phyloP scores from a whole-genome alignment of 805 yeast species.

The Zygoascus ofunaensis region DNA sequence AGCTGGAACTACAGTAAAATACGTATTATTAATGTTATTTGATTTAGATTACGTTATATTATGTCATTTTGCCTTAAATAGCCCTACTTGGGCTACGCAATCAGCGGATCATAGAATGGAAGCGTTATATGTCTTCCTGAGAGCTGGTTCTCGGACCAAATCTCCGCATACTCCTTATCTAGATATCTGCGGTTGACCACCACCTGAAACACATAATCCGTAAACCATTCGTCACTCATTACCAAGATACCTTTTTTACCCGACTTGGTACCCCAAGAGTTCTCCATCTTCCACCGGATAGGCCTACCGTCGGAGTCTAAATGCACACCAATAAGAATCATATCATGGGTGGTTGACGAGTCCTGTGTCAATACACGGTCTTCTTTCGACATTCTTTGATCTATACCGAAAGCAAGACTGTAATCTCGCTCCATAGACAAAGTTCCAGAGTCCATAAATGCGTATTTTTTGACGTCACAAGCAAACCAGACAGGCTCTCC shows the following conservation, averaged over 20 bases:
- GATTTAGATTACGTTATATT: too few species aligned
- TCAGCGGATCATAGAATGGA: background rate
- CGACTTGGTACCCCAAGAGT: conserved; percentile 64
- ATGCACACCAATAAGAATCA: conserved; percentile 77
- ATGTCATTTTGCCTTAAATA: too few species aligned
- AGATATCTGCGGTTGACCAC: conserved; percentile 49
- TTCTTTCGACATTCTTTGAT: conserved; percentile 45
- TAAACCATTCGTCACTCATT: conserved; percentile 65
- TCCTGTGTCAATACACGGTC: conserved; percentile 61
- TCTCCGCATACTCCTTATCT: conserved; percentile 22
- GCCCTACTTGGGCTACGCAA: too few species aligned
- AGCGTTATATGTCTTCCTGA: background rate
- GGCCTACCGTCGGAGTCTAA: conserved; percentile 46
- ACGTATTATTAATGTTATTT: too few species aligned
- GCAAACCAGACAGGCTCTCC: conserved; percentile 84
- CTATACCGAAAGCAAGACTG: conserved; percentile 39
- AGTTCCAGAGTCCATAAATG: conserved; percentile 53
- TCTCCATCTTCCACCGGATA: conserved; percentile 61
- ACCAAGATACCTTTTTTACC: conserved; percentile 60
- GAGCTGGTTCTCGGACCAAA: background rate
- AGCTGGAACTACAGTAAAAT: too few species aligned
- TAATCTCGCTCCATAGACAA: conserved; percentile 67
- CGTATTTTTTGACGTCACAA: conserved; percentile 76
- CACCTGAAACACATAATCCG: conserved; percentile 65
- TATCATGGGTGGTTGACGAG: conserved; percentile 80